phyloP scores from a whole-genome alignment of 2,329 filamentous ascomycete genomes.

The Sphaerulina musiva region DNA sequence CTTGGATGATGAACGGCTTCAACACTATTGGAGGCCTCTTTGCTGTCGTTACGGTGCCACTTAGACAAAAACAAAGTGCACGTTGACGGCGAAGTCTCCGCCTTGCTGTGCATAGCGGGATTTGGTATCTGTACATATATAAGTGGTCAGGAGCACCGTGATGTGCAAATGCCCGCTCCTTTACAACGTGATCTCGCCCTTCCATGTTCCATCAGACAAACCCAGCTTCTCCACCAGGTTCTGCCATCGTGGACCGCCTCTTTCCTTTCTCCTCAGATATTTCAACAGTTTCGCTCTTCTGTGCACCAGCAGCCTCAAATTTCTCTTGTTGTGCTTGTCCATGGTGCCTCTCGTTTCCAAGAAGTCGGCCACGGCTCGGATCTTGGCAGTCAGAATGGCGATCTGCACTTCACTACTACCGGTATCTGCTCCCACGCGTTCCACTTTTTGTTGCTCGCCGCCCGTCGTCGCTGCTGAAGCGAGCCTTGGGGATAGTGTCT shows the following conservation, averaged over 20 bases:
- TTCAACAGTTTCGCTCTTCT: slow-evolving; percentile 78
- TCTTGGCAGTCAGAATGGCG: slow-evolving; percentile 90
- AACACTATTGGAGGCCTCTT: too few relatives aligned
- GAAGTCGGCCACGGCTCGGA: slow-evolving; percentile 68
- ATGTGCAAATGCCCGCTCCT: slow-evolving; percentile 1
- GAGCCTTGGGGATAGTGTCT: slow-evolving; percentile 55
- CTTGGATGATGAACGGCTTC: too few relatives aligned
- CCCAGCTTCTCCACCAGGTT: slow-evolving; percentile 78
- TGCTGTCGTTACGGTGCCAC: too few relatives aligned
- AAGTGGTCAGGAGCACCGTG: neutral
- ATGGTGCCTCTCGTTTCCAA: slow-evolving; percentile 65
- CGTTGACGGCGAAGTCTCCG: neutral
- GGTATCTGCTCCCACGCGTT: slow-evolving; percentile 79
- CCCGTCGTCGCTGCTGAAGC: slow-evolving; percentile 17
- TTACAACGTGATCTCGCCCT: slow-evolving; percentile 73
- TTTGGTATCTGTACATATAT: slow-evolving; percentile 6
- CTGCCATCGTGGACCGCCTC: slow-evolving; percentile 84
- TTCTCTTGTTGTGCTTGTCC: slow-evolving; percentile 92
- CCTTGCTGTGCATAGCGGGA: neutral
- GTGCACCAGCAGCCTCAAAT: slow-evolving; percentile 78
- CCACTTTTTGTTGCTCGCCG: slow-evolving; percentile 36
- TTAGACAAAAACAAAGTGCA: too few relatives aligned
- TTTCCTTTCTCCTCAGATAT: slow-evolving; percentile 83
- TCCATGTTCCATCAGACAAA: slow-evolving; percentile 80
- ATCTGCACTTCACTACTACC: slow-evolving; percentile 97